phyloP scores from a whole-genome alignment of 208 protist genomes.

The Acanthamoeba royreba region DNA sequence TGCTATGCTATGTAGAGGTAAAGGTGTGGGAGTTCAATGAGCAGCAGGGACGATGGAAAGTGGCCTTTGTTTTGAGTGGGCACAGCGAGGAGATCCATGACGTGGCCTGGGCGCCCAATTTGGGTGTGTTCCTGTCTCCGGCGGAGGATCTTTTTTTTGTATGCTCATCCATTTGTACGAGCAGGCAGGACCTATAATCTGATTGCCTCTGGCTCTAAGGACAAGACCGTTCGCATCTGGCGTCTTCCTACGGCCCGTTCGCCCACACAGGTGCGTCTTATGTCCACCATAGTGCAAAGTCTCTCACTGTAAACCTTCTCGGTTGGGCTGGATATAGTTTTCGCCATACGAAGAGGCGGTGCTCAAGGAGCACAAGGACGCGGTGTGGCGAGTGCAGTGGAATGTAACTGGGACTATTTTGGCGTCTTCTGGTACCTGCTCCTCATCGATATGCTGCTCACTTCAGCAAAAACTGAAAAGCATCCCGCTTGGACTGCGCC shows the following conservation, averaged over 20 bases:
- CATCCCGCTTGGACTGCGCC: neutral
- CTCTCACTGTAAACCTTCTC: too few relatives aligned
- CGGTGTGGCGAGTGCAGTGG: conserved; percentile 84
- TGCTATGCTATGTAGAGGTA: neutral
- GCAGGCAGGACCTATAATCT: conserved; percentile 73
- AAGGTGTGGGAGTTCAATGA: neutral
- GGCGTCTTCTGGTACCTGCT: conserved; percentile 57
- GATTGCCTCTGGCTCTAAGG: conserved; percentile 75
- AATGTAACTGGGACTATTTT: conserved; percentile 84
- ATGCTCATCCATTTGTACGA: neutral
- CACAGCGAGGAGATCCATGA: conserved; percentile 63
- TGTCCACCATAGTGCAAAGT: neutral
- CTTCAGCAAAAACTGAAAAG: neutral
- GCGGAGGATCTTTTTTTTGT: neutral
- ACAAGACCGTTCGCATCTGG: conserved; percentile 75
- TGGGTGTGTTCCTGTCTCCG: conserved; percentile 42
- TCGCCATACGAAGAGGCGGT: conserved; percentile 26
- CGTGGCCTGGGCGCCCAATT: conserved; percentile 77
- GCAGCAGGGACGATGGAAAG: neutral
- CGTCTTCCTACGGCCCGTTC: conserved; percentile 43
- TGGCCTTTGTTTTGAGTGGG: neutral
- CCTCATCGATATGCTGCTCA: neutral
- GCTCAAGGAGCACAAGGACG: conserved; percentile 62
- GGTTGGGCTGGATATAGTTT: neutral
- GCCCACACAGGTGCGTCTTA: neutral